Evolutionary conservation across 23 red algal species (phyloP), one percentile per base, ranked within the genome.

Genomic region (Porphyridium purpureum): DNA sequence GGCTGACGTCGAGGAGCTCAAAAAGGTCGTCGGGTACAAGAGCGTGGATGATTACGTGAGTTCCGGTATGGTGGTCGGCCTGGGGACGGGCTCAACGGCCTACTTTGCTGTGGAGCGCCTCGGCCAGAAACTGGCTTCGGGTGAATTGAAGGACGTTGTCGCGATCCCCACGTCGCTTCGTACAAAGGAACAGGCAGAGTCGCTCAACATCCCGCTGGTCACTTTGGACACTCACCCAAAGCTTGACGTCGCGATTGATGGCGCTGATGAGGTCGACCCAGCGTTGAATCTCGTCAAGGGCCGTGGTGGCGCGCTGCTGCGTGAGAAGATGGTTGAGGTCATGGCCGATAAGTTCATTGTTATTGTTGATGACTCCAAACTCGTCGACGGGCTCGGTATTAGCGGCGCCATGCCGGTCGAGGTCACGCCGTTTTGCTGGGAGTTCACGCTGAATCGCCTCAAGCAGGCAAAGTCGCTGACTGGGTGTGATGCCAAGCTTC

Each of bases 321-420:
- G 88, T 3, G 88, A 94, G 72, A 94, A 94, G 55, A 94, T 94
- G 88, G 88, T 94, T 6, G 88, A 94, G 55, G 88, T 94, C 11
- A 60, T 69, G 41, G 88, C 88, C 26, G 74, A 81, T 15, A 76
- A 94, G 74, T 83, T 94, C 44, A 67, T 94, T 14, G 80, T 94
- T 15, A 94, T 94, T 70, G 88, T 94, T 1, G 88, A 94, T 62
- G 88, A 94, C 47, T 67, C 67, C 54, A 94, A 94, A 46, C 57
- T 84, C 33, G 88, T 94, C 9, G 41, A 52, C 17, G 88, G 88
- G 4, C 54, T 94, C 14, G 88, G 88, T 33, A 57, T 94, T 33
- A 85, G 69, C 26, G 88, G 88, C 28, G 88, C 88, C 27, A 94
- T 94, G 88, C 88, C 88, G 1, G 77, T 94, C 8, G 88, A 94